Evolutionary conservation across 768 basidiomycete genomes (phyloP), one percentile per base, ranked within the genome.

Genomic region (Arthromyces matolae): DNA sequence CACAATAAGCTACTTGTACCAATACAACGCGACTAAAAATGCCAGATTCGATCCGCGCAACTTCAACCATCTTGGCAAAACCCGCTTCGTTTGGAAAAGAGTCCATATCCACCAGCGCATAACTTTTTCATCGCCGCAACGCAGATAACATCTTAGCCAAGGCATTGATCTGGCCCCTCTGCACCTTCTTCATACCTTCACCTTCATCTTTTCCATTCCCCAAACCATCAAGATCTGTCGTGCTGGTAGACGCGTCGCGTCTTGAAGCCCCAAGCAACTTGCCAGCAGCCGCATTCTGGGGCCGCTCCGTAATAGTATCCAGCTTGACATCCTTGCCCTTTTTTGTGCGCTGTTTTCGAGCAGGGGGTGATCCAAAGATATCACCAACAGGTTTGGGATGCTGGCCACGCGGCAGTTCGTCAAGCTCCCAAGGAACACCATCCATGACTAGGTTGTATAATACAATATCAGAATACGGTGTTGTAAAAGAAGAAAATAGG

Each of bases 131-230:
- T 60, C 83, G 83, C 60, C 86, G 76, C 67, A 89, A 66, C 42
- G 86, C 86, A 48, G 84, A 89, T 49, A 93, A 71, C 89, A 94
- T 90, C 83, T 93, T 93, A 49, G 91, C 91, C 58, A 94, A 73
- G 33, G 89, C 80, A 59, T 84, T 84, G 70, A 93, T 93, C 73
- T 93, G 92, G 39, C 86, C 88, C 68, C 85, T 92, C 72, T 90
- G 84, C 60, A 89, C 85, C 71, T 87, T 91, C 77, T 89, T 79
- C 40, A 69, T 68, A 40, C 75, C 72, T 27, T 78, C 75, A 47
- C 68, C 62, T 18, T 71, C 75, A 46, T 76, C 79, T 42, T 72
- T 73, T 37, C 65, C 65, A 51, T 54, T 58, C 32, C 55, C 50
- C 10, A 51, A 47, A 41, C 72, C 72, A 39, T 69, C 67, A 12